Evolutionary conservation across 257 asterid species (phyloP).

Genomic region (Salvia hispanica): DNA sequence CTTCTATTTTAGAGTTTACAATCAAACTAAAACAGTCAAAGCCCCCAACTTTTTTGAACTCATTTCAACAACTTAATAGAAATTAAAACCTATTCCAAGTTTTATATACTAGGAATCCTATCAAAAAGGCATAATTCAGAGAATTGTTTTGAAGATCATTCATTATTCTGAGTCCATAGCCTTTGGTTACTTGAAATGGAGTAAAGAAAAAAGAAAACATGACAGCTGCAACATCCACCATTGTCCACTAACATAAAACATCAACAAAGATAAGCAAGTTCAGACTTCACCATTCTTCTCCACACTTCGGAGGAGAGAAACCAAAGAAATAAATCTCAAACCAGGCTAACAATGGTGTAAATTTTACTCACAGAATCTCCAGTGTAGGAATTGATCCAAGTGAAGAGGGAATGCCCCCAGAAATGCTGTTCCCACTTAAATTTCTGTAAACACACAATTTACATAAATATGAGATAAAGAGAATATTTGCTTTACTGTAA

Average conservation of each 20-base stretch:
- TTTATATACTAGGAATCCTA: neutral
- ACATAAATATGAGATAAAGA: conserved; percentile 7
- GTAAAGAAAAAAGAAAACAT: neutral
- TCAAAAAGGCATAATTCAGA: neutral
- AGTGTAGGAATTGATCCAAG: conserved; percentile 68
- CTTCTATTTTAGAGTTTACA: neutral
- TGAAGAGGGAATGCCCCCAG: conserved; percentile 77
- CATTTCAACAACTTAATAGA: neutral
- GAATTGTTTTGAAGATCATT: neutral
- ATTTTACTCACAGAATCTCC: conserved; percentile 67
- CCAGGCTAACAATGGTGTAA: conserved; percentile 7
- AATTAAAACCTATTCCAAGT: neutral
- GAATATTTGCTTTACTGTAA: neutral
- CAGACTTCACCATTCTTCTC: neutral
- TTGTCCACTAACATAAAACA: conserved; percentile 4
- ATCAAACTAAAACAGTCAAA: neutral
- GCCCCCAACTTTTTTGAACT: neutral
- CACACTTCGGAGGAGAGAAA: conserved; percentile 8
- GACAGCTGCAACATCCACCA: conserved; percentile 10
- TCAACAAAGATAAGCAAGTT: neutral
- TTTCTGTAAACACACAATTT: conserved; percentile 56
- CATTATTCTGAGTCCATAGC: neutral
- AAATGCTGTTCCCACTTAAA: conserved; percentile 85
- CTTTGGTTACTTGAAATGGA: neutral
- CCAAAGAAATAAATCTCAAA: conserved; percentile 7